Base-by-base conservation (phyloP, 2,329 filamentous ascomycete species). In the Colletotrichum echinochloae region DNA sequence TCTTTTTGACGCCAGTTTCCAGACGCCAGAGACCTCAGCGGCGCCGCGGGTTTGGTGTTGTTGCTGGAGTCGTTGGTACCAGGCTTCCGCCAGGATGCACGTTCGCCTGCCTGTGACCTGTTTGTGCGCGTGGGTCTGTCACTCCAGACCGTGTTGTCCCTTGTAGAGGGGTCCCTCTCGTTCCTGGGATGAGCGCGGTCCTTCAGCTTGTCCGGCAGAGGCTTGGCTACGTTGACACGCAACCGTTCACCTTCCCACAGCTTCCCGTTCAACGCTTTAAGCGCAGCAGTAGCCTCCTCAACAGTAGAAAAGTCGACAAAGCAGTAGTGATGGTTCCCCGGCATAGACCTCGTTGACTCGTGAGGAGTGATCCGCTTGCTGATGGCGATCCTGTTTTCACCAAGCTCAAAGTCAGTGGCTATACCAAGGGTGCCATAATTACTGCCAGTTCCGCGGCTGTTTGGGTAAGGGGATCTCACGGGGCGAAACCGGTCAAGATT, bases 231-330 rank as follows among this genome's bases (percentile, higher is more conserved):
- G 16, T 44, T 56, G 0, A 63, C 64, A 5, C 30, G 64, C 37
- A 70, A 2, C 0, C 4, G 12, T 0, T 46, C 74, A 3, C 76
- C 77, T 26, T 78, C 69, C 0, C 79, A 74, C 1, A 73, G 54
- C 35, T 73, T 74, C 1, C 81, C 81, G 62, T 83, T 75, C 16
- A 88, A 70, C 1, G 79, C 79, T 9, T 81, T 75, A 68, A 88
- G 82, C 28, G 88, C 89, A 12, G 79, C 78, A 41, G 84, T 78
- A 0, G 88, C 88, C 72, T 91, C 86, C 62, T 89, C 84, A 0
- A 80, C 76, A 7, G 83, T 87, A 57, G 81, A 81, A 66, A 92
- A 85, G 74, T 92, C 89, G n/a, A 92, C 87, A 70, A 91, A 92
- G 74, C 88, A 88, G 78, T 89, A 91, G 79, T 91, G 87, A 75